Evolutionary conservation across 208 protist genomes (phyloP).

Genomic region (Strigomonas culicis): DNA sequence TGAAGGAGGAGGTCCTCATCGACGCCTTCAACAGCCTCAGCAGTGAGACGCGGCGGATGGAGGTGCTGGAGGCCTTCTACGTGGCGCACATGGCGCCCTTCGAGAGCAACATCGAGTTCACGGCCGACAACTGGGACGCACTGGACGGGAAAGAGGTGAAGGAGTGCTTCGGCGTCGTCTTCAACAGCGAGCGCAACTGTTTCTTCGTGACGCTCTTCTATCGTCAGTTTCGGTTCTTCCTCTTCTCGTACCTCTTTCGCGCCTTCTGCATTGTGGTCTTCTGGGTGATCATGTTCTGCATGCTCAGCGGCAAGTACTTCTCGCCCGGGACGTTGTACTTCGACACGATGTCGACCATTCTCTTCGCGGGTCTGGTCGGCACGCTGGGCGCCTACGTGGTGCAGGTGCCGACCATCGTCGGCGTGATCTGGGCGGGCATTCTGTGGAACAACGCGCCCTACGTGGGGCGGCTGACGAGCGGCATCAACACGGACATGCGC

Average conservation of each 20-base stretch:
- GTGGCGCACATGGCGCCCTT: constrained; percentile 42
- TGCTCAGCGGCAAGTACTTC: constrained; percentile 36
- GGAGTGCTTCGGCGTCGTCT: constrained; percentile 30
- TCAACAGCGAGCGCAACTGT: constrained; percentile 33
- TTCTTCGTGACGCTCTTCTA: constrained; percentile 41
- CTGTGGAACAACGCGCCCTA: constrained; percentile 58
- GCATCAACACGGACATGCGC: constrained; percentile 33
- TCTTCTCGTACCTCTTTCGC: constrained; percentile 49
- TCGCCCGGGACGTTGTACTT: constrained; percentile 56
- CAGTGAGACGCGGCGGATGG: constrained; percentile 24
- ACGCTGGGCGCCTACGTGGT: constrained; percentile 29
- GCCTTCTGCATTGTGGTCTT: constrained; percentile 41
- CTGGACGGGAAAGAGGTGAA: constrained; percentile 22
- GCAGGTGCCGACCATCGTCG: constrained; percentile 39
- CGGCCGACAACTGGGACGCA: constrained; percentile 51
- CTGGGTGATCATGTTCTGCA: constrained; percentile 50
- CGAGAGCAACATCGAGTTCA: constrained; percentile 40
- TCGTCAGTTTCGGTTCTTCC: constrained; percentile 36
- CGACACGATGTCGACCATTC: constrained; percentile 40
- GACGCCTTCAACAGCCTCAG: constrained; percentile 42
- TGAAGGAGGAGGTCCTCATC: constrained; percentile 28
- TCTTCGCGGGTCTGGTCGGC: constrained; percentile 43
- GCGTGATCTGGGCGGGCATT: constrained; percentile 45
- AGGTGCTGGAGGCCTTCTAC: constrained; percentile 41
- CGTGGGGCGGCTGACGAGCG: constrained; percentile 33